A percentile compares a stretch with the other conserved stretches of the same genome.
Conservation (phyloP, 495 filamentous ascomycete species). For the Glonium stellatum region DNA sequence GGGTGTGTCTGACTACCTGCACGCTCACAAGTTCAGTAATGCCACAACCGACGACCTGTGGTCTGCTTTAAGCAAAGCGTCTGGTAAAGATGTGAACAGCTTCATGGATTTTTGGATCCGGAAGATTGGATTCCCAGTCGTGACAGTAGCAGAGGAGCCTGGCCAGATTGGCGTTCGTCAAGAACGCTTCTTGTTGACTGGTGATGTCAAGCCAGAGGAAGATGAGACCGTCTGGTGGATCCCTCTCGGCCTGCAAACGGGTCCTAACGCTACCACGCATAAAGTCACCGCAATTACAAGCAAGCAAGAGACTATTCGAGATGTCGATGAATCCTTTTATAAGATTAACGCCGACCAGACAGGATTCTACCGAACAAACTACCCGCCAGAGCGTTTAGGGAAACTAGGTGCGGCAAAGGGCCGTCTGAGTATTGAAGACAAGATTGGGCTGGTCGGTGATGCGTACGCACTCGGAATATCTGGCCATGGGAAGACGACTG, state of each 20-base stretch:
- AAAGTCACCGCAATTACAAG: conserved; percentile 58
- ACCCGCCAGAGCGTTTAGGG: conserved; percentile 67
- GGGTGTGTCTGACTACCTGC: conserved; percentile 82
- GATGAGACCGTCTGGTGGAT: conserved; percentile 96
- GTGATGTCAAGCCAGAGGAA: conserved; percentile 76
- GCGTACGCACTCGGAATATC: conserved; percentile 86
- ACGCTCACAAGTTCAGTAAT: conserved; percentile 80
- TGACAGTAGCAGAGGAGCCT: conserved; percentile 76
- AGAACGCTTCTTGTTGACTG: conserved; percentile 79
- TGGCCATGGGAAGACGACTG: conserved; percentile 71
- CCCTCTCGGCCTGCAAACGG: conserved; percentile 69
- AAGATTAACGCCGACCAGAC: conserved; percentile 83
- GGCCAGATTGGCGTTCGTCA: conserved; percentile 77
- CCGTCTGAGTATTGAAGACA: conserved; percentile 74
- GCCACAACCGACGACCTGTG: conserved; percentile 90
- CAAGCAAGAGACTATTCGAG: conserved; percentile 65
- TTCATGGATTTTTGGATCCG: conserved; percentile 94
- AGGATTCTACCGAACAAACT: conserved; percentile 91
- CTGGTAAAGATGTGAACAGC: conserved; percentile 73
- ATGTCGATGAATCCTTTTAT: conserved; percentile 75
- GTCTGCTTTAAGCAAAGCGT: conserved; percentile 81
- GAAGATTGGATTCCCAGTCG: conserved; percentile 85
- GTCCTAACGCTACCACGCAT: conserved; percentile 46
- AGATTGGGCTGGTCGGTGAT: conserved; percentile 83
- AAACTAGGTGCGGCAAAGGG: conserved; percentile 69